Evolutionary conservation across 164 flowering plant genomes (phyloP).

Genomic region (Vitis vinifera): ASM3070453v1 NC_081818.1:24037501-24038000

Average conservation of each 20-base stretch:
- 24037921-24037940: conserved; percentile 99
- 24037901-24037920: conserved; percentile 90
- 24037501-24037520: too few species aligned
- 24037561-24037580: too few species aligned
- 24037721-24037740: conserved; percentile 73
- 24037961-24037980: not conserved
- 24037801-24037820: too few species aligned
- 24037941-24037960: conserved; percentile 59
- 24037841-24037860: conserved; percentile 81
- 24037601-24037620: too few species aligned
- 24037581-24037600: too few species aligned
- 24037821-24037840: conserved; percentile 28
- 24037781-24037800: too few species aligned
- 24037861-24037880: conserved; percentile 90
- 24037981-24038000: not conserved
- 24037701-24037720: conserved; percentile 44
- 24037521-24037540: too few species aligned
- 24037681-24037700: conserved; percentile 86
- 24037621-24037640: too few species aligned
- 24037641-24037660: conserved; percentile 20
- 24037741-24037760: conserved; percentile 94
- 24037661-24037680: conserved; percentile 42
- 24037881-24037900: conserved; percentile 87
- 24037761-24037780: not conserved
- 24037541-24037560: too few species aligned